Evolutionary conservation across 257 asterid species (phyloP), one percentile per base, ranked within the genome.

Genomic region (Primulina huaijiensis): DNA sequence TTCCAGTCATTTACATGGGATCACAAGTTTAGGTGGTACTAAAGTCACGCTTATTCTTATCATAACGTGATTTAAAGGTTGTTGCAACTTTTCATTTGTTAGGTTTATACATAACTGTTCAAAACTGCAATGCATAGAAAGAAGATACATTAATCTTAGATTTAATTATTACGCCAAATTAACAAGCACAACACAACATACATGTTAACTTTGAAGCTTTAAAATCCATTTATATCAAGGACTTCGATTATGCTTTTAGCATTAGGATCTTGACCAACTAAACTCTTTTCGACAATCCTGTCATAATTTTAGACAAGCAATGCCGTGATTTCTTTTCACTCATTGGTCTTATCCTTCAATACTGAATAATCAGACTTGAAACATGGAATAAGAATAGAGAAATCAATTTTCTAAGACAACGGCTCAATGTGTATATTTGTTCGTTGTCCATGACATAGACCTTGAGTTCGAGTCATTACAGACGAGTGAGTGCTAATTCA

Each of bases 51-150:
- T 11, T 6, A 64, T 60, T 37, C 50, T 63, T 68, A 72, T 74
- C 64, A 12, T 57, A 59, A 84, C 98, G 97, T 93, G 98, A 82
- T 93, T 93, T 79, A 93, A 93, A 80, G 90, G 98, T 79, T 93
- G 98, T 75, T 93, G 98, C 91, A 93, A 71, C 87, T 93, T 93
- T 87, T 93, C 98, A 68, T 93, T 93, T 66, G 98, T 93, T 20
- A 90, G 79, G 83, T 93, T 93, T 75, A 93, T 90, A 74, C 97
- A 93, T 59, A 93, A 78, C 84, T 46, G 55, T 83, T 90, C 97
- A 79, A 88, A 93, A 77, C 97, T 90, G 79, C 59, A 62, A 53
- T 61, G 34, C 63, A 58, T 55, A 35, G 62, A 70, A 65, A 25
- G 72, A 19, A 30, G 14, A 71, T 71, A 76, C 75, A 76, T 81